Evolutionary conservation across 305 asterid species (phyloP), one percentile per base, ranked within the genome.

Genomic region (Nicotiana rustica): DNA sequence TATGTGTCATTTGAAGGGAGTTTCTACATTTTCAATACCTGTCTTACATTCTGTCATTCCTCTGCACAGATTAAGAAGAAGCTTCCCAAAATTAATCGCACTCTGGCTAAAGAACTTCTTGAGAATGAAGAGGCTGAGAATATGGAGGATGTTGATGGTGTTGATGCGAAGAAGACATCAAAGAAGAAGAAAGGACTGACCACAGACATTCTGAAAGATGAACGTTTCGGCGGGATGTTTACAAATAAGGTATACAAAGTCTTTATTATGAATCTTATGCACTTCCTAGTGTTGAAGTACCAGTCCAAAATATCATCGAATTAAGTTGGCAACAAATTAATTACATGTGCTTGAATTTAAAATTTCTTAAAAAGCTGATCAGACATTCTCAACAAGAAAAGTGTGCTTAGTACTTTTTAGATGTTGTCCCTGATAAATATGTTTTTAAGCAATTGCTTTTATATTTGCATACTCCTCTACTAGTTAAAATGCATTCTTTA

Each of bases 151-250:
- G 86, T 31, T 87, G 98, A 89, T 83, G 90, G 21, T 78, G 86
- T 25, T 77, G 95, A 89, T 80, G 82, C 88, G 67, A 94, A 89
- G 91, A 96, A 93, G 87, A 76, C 84, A 79, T 80, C 90, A 25
- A 94, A 93, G 96, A 94, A 92, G 81, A 93, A 92, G 96, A 94
- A 88, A 83, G 97, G 92, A 80, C 93, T 94, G 83, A 88, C 95
- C 85, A 83, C 80, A 80, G 93, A 90, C 78, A 83, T 90, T 85
- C 86, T 94, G 88, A 86, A 92, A 84, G 99, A 96, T 82, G 93
- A 91, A 18, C 90, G 99, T 85, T 96, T 96, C 79, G n/a, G 82
- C 6, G 76, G 75, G 38, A 90, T 96, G 93, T 93, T 96, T 85
- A 83, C 82, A 67, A 82, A 92, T 80, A 77, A 89, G 97, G 98